Conservation (phyloP, 73 alveolate species). For the Stentor coeruleus region DNA sequence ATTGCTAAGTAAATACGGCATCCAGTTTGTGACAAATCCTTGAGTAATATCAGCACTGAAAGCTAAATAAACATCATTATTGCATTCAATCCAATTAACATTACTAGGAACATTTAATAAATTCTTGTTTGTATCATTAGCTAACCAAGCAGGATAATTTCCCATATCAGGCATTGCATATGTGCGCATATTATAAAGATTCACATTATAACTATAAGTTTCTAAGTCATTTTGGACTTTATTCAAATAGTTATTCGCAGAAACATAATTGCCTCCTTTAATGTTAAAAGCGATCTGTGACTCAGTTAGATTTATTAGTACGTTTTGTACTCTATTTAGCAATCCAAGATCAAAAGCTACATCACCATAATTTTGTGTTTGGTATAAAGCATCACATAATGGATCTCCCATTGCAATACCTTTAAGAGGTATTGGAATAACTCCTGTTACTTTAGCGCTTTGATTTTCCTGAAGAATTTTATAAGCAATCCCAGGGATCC, state of each 20-base stretch:
- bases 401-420: slow-evolving; percentile 61
- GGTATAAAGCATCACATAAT: slow-evolving; percentile 37
- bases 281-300: not conserved
- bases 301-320: not conserved
- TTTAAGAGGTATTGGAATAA: slow-evolving; percentile 32
- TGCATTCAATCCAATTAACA: slow-evolving; percentile 53
- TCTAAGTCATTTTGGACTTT: not conserved
- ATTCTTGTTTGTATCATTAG: slow-evolving; percentile 24
- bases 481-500: slow-evolving; percentile 65
- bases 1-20: slow-evolving; percentile 31
- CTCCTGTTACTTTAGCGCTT: too few relatives aligned
- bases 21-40: slow-evolving; percentile 38
- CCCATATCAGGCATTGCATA: slow-evolving; percentile 38
- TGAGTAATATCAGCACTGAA: slow-evolving; percentile 53
- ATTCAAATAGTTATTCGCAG: not conserved
- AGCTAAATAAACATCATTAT: slow-evolving; percentile 39
- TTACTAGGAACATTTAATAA: slow-evolving; percentile 45
- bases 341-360: slow-evolving; percentile 27
- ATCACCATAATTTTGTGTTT: slow-evolving; percentile 27
- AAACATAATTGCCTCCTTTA: not conserved
- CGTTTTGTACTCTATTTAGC: slow-evolving; percentile 3
- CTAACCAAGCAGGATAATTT: slow-evolving; percentile 34
- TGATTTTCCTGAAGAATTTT: slow-evolving; percentile 33
- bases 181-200: slow-evolving; percentile 49
- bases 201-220: slow-evolving; percentile 30